Conservation (phyloP, 441 rosid species). For the Manihot esculenta region DNA sequence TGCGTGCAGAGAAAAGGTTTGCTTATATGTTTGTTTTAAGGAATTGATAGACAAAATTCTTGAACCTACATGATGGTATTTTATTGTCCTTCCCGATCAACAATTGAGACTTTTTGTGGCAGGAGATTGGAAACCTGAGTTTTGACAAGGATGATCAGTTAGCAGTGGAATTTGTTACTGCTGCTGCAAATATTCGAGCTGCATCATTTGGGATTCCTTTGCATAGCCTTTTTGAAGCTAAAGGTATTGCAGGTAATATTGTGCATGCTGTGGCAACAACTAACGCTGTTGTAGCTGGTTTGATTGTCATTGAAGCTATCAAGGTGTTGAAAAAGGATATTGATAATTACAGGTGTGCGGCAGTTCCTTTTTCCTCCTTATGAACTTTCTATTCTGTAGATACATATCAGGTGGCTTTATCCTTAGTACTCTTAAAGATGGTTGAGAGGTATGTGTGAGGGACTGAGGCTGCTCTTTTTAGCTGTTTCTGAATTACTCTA, state of each 20-base stretch:
- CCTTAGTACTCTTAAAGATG: not conserved
- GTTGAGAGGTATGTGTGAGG: slow-evolving; percentile 14
- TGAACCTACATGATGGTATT: slow-evolving; percentile 2
- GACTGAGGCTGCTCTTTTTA: slow-evolving; percentile 2
- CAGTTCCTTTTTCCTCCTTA: slow-evolving; percentile 17
- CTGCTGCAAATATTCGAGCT: slow-evolving; percentile 97
- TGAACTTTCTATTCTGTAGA: slow-evolving; percentile 12
- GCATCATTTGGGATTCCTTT: slow-evolving; percentile 85
- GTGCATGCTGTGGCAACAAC: slow-evolving; percentile 99
- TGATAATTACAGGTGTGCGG: slow-evolving; percentile 65
- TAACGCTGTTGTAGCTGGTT: slow-evolving; percentile 88
- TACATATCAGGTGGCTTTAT: slow-evolving; percentile 2
- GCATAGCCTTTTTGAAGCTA: slow-evolving; percentile 98
- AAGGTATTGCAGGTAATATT: slow-evolving; percentile 97
- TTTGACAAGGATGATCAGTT: slow-evolving; percentile 95
- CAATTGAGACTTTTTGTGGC: slow-evolving; percentile 16
- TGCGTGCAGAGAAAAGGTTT: slow-evolving; percentile 70
- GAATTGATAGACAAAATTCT: slow-evolving; percentile 3
- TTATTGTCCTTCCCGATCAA: slow-evolving; percentile 13
- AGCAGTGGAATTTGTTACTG: slow-evolving; percentile 77
- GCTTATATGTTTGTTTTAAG: slow-evolving; percentile 14
- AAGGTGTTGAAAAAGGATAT: slow-evolving; percentile 77
- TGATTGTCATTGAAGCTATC: slow-evolving; percentile 95
- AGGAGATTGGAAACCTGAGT: slow-evolving; percentile 89
- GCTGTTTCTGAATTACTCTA: slow-evolving; percentile 4